These are phyloP conservation scores for Trichoderma semiorbis DNA, from an alignment of 2,329 filamentous ascomycete species.

Conservation along the genomic window DNA sequence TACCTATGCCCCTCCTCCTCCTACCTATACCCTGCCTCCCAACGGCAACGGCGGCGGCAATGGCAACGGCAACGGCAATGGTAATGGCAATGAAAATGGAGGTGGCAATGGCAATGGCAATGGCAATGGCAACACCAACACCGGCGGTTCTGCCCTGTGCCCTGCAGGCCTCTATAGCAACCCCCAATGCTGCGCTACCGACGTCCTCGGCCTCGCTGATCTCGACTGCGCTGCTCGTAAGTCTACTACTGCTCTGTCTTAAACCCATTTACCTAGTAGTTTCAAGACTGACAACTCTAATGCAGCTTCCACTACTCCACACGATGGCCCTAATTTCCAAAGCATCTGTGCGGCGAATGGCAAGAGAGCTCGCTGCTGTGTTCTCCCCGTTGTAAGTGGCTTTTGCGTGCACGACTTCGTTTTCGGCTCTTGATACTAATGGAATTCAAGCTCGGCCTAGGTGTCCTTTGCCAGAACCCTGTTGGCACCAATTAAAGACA, in stretches of 20 bases:
- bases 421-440: too few species aligned
- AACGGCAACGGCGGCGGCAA: neutral
- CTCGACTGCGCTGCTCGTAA: conserved; percentile 18
- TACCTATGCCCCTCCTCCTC: neutral
- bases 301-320: too few species aligned
- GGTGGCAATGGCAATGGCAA: neutral
- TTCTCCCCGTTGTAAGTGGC: conserved; percentile 17
- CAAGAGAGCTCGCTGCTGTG: too few species aligned
- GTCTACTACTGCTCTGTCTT: neutral
- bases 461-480: neutral
- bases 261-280: too few species aligned
- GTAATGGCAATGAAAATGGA: neutral
- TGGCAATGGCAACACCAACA: too few species aligned
- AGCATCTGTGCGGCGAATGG: too few species aligned
- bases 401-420: too few species aligned
- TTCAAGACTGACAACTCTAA: too few species aligned
- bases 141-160: conserved; percentile 2
- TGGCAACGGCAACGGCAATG: neutral
- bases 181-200: conserved; percentile 15
- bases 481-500: neutral
- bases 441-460: neutral
- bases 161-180: neutral
- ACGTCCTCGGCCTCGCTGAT: neutral
- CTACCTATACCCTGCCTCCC: neutral
- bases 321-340: too few species aligned